Conservation (phyloP, 129 eudicot species). For the Arctium minus region DNA sequence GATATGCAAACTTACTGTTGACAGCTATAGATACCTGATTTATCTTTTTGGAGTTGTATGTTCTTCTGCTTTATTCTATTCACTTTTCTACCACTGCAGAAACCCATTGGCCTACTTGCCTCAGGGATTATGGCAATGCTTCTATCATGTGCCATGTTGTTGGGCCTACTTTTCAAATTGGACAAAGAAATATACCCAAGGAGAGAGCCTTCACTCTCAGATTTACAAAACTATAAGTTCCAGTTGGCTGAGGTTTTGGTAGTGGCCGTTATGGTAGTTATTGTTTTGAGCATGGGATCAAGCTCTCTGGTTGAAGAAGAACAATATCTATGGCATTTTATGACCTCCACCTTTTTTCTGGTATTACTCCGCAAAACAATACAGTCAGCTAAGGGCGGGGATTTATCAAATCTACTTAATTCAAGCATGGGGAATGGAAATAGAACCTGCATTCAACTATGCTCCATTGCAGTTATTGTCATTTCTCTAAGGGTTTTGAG, state of each 20-base stretch:
- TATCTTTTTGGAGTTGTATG: neutral
- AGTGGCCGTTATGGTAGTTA: slow-evolving; percentile 32
- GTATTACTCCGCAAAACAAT: slow-evolving; percentile 49
- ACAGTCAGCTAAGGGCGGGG: slow-evolving; percentile 17
- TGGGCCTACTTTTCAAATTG: slow-evolving; percentile 51
- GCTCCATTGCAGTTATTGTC: slow-evolving; percentile 31
- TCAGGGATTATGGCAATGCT: slow-evolving; percentile 72
- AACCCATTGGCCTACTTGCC: slow-evolving; percentile 61
- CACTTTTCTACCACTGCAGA: slow-evolving; percentile 47
- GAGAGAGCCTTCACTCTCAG: slow-evolving; percentile 3
- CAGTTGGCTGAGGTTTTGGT: slow-evolving; percentile 48
- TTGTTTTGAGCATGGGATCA: slow-evolving; percentile 83
- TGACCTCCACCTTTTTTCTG: slow-evolving; percentile 63
- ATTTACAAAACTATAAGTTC: slow-evolving; percentile 30
- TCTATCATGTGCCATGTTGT: slow-evolving; percentile 54
- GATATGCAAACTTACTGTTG: neutral
- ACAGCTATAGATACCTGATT: slow-evolving; percentile 10
- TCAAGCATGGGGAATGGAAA: neutral
- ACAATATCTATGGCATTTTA: slow-evolving; percentile 88
- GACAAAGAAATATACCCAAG: slow-evolving; percentile 33
- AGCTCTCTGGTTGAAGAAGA: slow-evolving; percentile 97
- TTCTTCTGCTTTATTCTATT: neutral
- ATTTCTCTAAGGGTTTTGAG: slow-evolving; percentile 65
- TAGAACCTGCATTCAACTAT: slow-evolving; percentile 23
- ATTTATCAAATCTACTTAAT: neutral